Conservation (phyloP, 2,329 filamentous ascomycete species). For the Cadophora sp. region DNA sequence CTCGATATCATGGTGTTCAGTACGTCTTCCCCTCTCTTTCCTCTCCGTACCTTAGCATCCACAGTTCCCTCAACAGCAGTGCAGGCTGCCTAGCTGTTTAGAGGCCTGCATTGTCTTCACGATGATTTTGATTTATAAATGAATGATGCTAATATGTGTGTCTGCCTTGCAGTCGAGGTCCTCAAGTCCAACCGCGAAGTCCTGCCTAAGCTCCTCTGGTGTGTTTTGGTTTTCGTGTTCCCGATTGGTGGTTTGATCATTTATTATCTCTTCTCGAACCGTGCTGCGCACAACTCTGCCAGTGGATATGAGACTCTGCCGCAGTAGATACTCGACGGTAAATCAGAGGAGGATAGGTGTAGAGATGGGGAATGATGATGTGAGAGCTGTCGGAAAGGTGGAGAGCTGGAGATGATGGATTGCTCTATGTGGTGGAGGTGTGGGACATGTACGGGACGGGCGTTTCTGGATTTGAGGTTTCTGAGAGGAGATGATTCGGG, state of each 20-base stretch:
- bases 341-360: neutral
- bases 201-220: constrained; percentile 66
- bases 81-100: too few species aligned
- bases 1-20: constrained; percentile 69
- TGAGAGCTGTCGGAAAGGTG: neutral
- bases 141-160: constrained; percentile 23
- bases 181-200: constrained; percentile 67
- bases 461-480: neutral
- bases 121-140: neutral
- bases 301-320: constrained; percentile 58
- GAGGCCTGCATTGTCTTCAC: too few species aligned
- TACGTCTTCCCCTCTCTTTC: constrained; percentile 49
- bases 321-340: constrained; percentile 10
- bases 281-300: constrained; percentile 54
- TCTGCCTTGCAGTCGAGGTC: constrained; percentile 59
- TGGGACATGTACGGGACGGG: neutral
- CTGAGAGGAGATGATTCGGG: neutral
- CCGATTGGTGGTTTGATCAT: constrained; percentile 66
- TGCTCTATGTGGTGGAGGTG: neutral
- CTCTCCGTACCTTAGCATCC: neutral
- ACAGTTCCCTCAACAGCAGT: too few species aligned
- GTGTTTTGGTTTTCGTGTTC: constrained; percentile 68
- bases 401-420: neutral
- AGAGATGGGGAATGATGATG: neutral
- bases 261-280: constrained; percentile 71